Base-by-base conservation (phyloP, 352 stramenopile species). In the Phytophthora pluvialis region DNA sequence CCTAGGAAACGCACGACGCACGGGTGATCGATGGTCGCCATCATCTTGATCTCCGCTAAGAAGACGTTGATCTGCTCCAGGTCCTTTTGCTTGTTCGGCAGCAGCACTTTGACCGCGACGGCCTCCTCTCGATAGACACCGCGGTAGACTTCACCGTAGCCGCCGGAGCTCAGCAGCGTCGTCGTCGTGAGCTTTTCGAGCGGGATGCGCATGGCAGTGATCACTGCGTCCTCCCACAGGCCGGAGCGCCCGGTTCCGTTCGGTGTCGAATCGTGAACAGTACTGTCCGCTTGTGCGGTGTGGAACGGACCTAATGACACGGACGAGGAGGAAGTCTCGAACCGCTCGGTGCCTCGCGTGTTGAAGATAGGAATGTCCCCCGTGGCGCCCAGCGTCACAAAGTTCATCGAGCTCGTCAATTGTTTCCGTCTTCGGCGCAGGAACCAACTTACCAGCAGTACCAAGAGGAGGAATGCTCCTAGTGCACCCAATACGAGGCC, bases 1-100 rank as follows among this genome's bases (percentile, higher is more conserved):
- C 66, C 80, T n/a, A 89, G 43, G 46, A 88, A 89, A 4, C 51
- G 67, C 4, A 89, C 76, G 28, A 91, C 83, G 45, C 63, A 67
- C 13, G 70, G 58, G 47, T 90, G 80, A 7, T 85, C 66, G 28
- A 91, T 55, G 5, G 46, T 57, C 5, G 75, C 43, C 21, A 49
- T 39, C 45, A 64, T 50, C 38, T 56, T 52, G 42, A 77, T 73
- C 61, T 89, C 73, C 6, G 33, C 53, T 33, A 83, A 26, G 63
- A 87, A 86, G 21, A 60, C 47, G 18, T 80, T 64, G 46, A 87
- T 83, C 33, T 84, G 55, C 5, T 64, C 57, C 21, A 70, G 38
- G 25, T 77, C 65, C 16, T 64, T 72, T n/a, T 51, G 48, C 25
- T 66, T 77, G 4, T 67, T 51, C 35, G 59, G 54, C 13, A 71